Evolutionary conservation across 495 filamentous ascomycete species (phyloP), one percentile per base, ranked within the genome.

Genomic region (Niebla homalea): DNA sequence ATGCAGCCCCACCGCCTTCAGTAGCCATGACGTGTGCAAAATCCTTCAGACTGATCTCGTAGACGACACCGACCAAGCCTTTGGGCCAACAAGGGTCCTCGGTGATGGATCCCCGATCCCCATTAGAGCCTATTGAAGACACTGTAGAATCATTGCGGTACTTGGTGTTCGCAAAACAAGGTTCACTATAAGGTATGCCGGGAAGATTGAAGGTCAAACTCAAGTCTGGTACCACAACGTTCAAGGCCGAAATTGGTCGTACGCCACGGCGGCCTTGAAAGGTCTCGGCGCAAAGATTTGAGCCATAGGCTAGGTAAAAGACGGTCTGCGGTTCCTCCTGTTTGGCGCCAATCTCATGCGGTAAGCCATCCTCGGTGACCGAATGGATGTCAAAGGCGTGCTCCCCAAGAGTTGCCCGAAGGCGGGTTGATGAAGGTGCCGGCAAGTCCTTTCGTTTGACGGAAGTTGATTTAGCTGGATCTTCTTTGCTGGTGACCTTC

Each of bases 281-380:
- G 1, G 83, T 88, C 58, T 81, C 62, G 16, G 80, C 71, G 46
- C 69, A 74, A 49, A 98, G 76, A 62, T 97, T 98, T 44, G 89
- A 94, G 54, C 92, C 92, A 57, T 98, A 98, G 36, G 92, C 92
- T 11, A 98, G 78, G 68, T 97, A 98, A 41, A 94, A 74, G 44
- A 94, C 70, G 2, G 86, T 87, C 22, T 71, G 48, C 8, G 59
- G 49, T 18, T 53, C 42, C 8, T 43, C 20, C 0, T 39, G 47
- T 16, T 41, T 29, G 19, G 16, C 36, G 29, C 36, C 41, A 12
- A 52, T 15, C n/a, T 48, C 36, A 25, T 43, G 8, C 2, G 20
- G 26, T 14, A 32, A 32, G 7, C 29, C 29, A 32, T 32, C 29
- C 14, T 32, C 14, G 29, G 7, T 36, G 12, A 23, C 32, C 0